Evolutionary conservation across 2,329 filamentous ascomycete species (phyloP).

Genomic region (Pezicula rhizophila): DNA sequence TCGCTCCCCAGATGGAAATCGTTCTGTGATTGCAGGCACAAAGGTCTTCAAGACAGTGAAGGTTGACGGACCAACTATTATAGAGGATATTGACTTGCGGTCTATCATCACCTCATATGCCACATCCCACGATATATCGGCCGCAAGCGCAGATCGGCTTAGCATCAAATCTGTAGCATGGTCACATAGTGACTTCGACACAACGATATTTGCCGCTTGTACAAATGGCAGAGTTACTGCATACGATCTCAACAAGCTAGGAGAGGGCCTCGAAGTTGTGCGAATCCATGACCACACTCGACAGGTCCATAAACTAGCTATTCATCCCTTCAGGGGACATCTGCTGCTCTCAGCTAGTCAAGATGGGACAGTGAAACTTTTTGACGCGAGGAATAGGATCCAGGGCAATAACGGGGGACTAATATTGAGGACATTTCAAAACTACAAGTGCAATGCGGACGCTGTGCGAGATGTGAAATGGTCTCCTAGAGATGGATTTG

Average conservation of each 20-base stretch:
- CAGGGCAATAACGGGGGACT: constrained; percentile 39
- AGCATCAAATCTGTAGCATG: constrained; percentile 60
- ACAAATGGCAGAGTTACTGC: constrained; percentile 59
- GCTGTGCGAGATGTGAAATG: constrained; percentile 58
- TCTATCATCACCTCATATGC: constrained; percentile 46
- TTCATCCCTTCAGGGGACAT: constrained; percentile 53
- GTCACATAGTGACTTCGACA: constrained; percentile 39
- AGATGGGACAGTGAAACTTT: constrained; percentile 56
- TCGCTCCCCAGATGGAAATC: constrained; percentile 48
- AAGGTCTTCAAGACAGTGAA: constrained; percentile 53
- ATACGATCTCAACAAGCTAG: constrained; percentile 51
- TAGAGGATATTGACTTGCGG: constrained; percentile 53
- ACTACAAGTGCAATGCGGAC: constrained; percentile 41
- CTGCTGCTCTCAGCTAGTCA: constrained; percentile 58
- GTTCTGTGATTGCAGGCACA: constrained; percentile 51
- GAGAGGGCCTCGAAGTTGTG: constrained; percentile 40
- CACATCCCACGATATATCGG: constrained; percentile 34
- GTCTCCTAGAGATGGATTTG: constrained; percentile 55
- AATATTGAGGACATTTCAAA: constrained; percentile 32
- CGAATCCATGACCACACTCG: constrained; percentile 56
- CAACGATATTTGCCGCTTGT: constrained; percentile 56
- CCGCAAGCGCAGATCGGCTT: constrained; percentile 46
- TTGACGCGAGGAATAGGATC: constrained; percentile 46
- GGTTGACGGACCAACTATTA: constrained; percentile 45
- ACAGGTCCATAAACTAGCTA: constrained; percentile 57